These are phyloP conservation scores for Thelonectria blattea DNA, from an alignment of 2,329 filamentous ascomycete species.

Conservation along the genomic window DNA sequence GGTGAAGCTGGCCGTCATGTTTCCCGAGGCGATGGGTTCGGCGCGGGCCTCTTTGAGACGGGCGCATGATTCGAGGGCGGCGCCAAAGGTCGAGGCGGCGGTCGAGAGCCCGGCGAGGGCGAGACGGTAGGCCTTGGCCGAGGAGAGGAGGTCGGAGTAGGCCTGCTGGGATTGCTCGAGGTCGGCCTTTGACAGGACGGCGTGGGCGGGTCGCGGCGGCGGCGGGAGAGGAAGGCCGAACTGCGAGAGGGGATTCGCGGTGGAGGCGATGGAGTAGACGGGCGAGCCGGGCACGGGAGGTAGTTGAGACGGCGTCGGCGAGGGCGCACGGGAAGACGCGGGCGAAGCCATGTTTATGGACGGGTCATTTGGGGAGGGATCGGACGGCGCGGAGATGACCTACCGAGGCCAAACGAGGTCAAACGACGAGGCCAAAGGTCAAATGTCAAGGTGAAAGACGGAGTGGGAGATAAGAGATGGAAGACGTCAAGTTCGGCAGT, in stretches of 20 bases:
- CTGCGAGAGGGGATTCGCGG: constrained; percentile 63
- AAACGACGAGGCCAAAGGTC: too few species aligned
- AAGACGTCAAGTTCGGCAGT: constrained; percentile 8
- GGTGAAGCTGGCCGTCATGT: constrained; percentile 56
- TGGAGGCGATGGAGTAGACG: constrained; percentile 68
- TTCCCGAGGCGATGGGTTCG: constrained; percentile 55
- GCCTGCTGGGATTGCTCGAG: constrained; percentile 67
- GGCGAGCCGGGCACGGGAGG: constrained; percentile 68
- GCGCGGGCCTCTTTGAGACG: constrained; percentile 70
- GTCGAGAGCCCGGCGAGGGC: constrained; percentile 66
- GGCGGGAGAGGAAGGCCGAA: constrained; percentile 68
- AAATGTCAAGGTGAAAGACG: background rate
- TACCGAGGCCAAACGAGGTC: too few species aligned
- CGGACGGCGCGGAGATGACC: too few species aligned
- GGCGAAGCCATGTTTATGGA: constrained; percentile 42
- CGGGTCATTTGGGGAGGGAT: constrained; percentile 24
- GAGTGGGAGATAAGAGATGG: constrained; percentile 16
- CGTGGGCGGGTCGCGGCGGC: constrained; percentile 61
- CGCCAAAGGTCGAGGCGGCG: constrained; percentile 68
- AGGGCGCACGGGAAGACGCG: constrained; percentile 46
- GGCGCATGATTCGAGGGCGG: constrained; percentile 71
- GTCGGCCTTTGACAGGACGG: constrained; percentile 67
- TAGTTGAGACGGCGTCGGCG: constrained; percentile 61
- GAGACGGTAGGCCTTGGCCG: constrained; percentile 68
- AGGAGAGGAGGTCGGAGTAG: constrained; percentile 66